A percentile compares a stretch with the other conserved stretches of the same genome.
phyloP scores from a whole-genome alignment of 2,329 filamentous ascomycete genomes.

The Ceratocystis variospora region DNA sequence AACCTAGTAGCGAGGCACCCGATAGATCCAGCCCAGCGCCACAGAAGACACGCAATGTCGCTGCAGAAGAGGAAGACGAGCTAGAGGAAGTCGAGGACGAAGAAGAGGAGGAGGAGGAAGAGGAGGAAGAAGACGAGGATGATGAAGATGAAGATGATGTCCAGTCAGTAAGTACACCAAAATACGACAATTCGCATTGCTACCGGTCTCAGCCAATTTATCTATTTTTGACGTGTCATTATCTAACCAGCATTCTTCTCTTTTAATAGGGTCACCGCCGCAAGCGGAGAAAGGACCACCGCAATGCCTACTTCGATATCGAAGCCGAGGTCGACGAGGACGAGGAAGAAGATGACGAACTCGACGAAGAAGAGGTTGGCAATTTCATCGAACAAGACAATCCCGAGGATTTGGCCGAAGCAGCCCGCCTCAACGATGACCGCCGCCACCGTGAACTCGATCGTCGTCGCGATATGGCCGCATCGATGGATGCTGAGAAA shows the following conservation, averaged over 20 bases:
- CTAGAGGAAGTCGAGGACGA: constrained; percentile 17
- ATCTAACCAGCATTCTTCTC: neutral
- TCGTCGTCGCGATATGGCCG: constrained; percentile 72
- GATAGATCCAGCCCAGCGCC: constrained; percentile 12
- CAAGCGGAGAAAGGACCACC: constrained; percentile 64
- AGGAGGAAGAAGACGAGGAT: constrained; percentile 26
- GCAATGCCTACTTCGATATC: constrained; percentile 87
- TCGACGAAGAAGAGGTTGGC: constrained; percentile 69
- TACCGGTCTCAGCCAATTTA: too few species aligned
- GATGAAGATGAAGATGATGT: constrained; percentile 47
- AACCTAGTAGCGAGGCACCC: constrained; percentile 21
- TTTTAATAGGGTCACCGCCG: constrained; percentile 47
- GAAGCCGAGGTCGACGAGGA: constrained; percentile 97
- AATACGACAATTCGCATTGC: too few species aligned
- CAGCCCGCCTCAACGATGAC: constrained; percentile 71
- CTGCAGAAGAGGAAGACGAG: constrained; percentile 15
- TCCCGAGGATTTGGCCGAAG: constrained; percentile 74
- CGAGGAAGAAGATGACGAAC: constrained; percentile 75
- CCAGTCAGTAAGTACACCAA: constrained; percentile 39
- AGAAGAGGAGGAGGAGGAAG: constrained; percentile 30
- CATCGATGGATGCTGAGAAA: constrained; percentile 84
- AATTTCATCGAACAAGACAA: constrained; percentile 82
- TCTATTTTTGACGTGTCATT: neutral
- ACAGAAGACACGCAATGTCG: constrained; percentile 11
- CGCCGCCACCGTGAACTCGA: constrained; percentile 88